These are phyloP conservation scores for Zygosaccharomyces pseudobailii DNA, from an alignment of 1,139 yeast species.

Conservation along the genomic window DNA sequence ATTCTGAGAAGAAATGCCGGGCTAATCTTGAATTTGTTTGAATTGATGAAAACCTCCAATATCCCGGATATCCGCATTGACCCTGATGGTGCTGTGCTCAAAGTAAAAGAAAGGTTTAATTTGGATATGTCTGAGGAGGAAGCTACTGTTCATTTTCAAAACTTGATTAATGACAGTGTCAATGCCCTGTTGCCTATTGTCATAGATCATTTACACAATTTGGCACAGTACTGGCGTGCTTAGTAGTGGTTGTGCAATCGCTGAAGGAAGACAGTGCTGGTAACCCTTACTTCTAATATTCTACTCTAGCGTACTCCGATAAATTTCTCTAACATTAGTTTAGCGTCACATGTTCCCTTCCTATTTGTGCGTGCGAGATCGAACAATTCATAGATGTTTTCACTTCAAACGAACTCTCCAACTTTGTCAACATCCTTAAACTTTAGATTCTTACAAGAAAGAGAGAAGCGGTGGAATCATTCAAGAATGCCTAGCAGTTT, in stretches of 20 bases:
- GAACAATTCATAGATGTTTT: no score
- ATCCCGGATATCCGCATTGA: slow-evolving; percentile 83
- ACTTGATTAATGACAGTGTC: slow-evolving; percentile 87
- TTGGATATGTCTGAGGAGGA: slow-evolving; percentile 92
- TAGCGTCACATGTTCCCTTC: no score
- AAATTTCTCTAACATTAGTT: no score
- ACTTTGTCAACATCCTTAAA: no score
- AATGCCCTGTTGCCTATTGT: slow-evolving; percentile 91
- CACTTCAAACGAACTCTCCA: no score
- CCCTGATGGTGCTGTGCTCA: slow-evolving; percentile 72
- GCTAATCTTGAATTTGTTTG: slow-evolving; percentile 82
- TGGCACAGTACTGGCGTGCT: slow-evolving; percentile 97
- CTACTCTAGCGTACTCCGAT: no score
- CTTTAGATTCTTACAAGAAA: no score
- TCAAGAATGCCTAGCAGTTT: not conserved
- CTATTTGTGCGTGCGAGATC: no score
- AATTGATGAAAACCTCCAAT: slow-evolving; percentile 89
- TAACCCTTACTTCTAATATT: not conserved
- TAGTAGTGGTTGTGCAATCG: slow-evolving; percentile 28
- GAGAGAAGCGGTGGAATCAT: not conserved
- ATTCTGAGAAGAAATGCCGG: slow-evolving; percentile 86
- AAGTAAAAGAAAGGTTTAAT: slow-evolving; percentile 92
- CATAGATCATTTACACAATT: slow-evolving; percentile 87
- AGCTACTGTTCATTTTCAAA: slow-evolving; percentile 91
- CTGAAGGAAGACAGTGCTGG: not conserved